Base-by-base conservation (phyloP, 495 filamentous ascomycete species). In the Geopyxis carbonaria region DNA sequence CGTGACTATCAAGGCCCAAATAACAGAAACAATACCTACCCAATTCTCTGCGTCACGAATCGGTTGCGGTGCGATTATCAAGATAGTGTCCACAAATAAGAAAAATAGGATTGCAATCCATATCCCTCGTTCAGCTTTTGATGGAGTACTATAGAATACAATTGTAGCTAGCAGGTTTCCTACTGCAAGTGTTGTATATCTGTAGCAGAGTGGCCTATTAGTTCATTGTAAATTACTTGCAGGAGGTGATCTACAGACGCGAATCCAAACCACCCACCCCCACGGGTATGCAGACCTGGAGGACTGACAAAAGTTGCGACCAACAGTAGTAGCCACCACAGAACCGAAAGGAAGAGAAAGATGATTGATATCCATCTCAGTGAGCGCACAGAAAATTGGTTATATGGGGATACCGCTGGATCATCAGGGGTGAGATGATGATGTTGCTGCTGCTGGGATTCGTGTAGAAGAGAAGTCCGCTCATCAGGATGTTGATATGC, bases 391-490 rank as follows among this genome's bases (percentile, higher is more conserved):
- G 72, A 78, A 73, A 80, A 92, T 37, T 94, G 73, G 53, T 97
- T 97, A 62, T 93, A 93, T 0, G 89, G 89, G 1, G 89, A 85
- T 22, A 95, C 89, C 38, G 86, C 86, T 36, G 87, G 89, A 59
- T 94, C 87, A 67, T 93, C 82, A n/a, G 86, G 87, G 45, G 77
- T 79, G 29, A 94, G 63, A 49, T 77, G 18, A 59, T 59, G 40
- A 63, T 59, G 40, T 36, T 63, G 57, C 35, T 66, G 46, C 35
- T 63, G 61, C 34, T 74, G 68, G 29, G 76, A 69, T 7, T 13
- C 25, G 16, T 33, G 36, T 23, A 91, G 64, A 40, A 93, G 62
- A 23, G 77, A 67, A 11, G 81, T 82, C 42, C 76, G 68, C 57
- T 95, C 87, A 47, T 80, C 69, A 11, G 78, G 51, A 40, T 67